A percentile compares a stretch with the other conserved stretches of the same genome.
Conservation (phyloP, 257 asterid genomes). For the Nicotiana obtusifolia region DNA sequence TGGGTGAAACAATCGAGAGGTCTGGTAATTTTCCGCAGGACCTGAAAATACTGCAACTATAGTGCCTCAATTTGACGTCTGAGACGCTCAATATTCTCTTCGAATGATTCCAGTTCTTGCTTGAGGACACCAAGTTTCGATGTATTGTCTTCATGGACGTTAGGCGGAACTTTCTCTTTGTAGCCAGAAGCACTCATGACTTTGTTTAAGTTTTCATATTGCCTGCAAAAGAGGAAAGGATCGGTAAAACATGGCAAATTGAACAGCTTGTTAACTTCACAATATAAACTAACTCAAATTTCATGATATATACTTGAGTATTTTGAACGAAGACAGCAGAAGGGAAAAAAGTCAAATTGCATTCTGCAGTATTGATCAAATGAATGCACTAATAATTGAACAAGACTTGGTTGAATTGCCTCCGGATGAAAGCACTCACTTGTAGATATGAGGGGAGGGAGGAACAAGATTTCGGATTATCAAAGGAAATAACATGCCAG, state of each 20-base stretch:
- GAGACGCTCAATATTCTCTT: constrained; percentile 56
- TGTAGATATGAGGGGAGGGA: background rate
- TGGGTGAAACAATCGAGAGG: background rate
- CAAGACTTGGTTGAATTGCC: no score
- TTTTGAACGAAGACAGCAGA: background rate
- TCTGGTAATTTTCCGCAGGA: background rate
- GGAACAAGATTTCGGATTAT: background rate
- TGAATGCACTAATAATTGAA: background rate
- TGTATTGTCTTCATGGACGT: constrained; percentile 52
- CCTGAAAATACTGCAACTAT: background rate
- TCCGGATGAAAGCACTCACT: no score
- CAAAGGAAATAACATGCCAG: background rate
- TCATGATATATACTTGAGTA: background rate
- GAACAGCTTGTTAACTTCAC: background rate
- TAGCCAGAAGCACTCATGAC: constrained; percentile 53
- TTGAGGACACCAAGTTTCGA: constrained; percentile 42
- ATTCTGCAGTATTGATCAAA: background rate
- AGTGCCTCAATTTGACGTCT: constrained; percentile 34
- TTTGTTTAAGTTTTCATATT: constrained; percentile 49
- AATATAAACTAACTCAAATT: background rate
- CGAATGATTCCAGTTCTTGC: constrained; percentile 47
- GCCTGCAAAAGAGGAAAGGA: constrained; percentile 42
- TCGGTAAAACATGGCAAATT: background rate
- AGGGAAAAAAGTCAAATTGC: background rate
- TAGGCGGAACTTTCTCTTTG: constrained; percentile 64